A percentile compares a stretch with the other conserved stretches of the same genome.
Conservation (phyloP, 1,284 basidiomycete genomes). For the Austroboletus niveus region DNA sequence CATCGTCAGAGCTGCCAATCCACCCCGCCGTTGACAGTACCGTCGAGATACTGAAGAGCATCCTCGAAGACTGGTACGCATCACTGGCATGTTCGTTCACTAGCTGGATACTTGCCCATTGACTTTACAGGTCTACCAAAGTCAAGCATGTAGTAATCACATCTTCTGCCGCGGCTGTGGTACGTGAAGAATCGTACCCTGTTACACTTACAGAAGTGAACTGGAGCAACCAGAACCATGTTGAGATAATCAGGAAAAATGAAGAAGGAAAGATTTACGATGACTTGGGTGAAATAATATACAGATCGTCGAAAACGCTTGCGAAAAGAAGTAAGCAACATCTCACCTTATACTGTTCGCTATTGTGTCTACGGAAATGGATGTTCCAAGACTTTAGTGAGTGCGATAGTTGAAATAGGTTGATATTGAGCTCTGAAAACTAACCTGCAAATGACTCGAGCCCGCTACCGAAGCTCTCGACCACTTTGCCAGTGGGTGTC, state of each 20-base stretch:
- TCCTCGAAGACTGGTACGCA: conserved; percentile 48
- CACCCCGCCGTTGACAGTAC: conserved; percentile 50
- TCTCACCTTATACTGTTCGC: not conserved
- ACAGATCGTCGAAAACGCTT: conserved; percentile 63
- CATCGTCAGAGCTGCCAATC: too few species aligned
- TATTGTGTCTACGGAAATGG: conserved; percentile 15
- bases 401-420: not conserved
- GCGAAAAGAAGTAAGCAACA: conserved; percentile 54
- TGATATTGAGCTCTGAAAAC: not conserved
- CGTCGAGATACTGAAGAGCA: conserved; percentile 51
- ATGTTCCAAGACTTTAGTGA: conserved; percentile 34
- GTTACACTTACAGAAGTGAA: conserved; percentile 43
- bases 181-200: conserved; percentile 30
- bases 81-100: not conserved
- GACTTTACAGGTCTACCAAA: conserved; percentile 27
- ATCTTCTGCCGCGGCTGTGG: conserved; percentile 51
- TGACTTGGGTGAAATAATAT: conserved; percentile 44
- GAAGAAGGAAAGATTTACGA: conserved; percentile 45
- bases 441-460: conserved; percentile 24
- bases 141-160: conserved; percentile 71
- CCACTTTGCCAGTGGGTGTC: conserved; percentile 21
- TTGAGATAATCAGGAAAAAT: conserved; percentile 52
- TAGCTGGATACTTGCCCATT: not conserved
- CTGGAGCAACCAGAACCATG: conserved; percentile 66
- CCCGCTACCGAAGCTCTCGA: conserved; percentile 22